Evolutionary conservation across 2,329 filamentous ascomycete genomes (phyloP), one percentile per base, ranked within the genome.

Genomic region (Hypoxylon sp.): DNA sequence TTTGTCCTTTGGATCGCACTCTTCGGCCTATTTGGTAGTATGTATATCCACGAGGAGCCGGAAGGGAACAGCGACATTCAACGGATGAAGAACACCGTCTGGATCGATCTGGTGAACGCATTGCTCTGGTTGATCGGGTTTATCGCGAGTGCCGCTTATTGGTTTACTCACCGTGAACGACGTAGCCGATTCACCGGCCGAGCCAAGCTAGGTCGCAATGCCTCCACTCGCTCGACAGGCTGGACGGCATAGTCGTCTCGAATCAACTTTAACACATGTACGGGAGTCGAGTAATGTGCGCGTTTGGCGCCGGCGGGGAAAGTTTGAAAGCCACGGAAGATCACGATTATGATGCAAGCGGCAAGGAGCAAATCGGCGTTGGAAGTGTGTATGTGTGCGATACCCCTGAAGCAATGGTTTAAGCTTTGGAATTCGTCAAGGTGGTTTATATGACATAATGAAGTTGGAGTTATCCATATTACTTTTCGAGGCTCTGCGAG

Each of bases 81-180:
- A 60, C 81, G 89, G 48, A 96, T 96, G 91, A 91, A 91, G 75
- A 85, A 87, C 66, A 89, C 90, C 4, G 89, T 94, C 11, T 96
- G 90, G 89, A 78, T 96, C 34, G 88, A 93, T 69, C 71, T 96
- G 40, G 75, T 81, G 35, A 90, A 87, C 68, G 81, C 90, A 69
- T 67, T 90, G 9, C 76, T 96, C 40, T 96, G 91, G 91, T 73
- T 91, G 38, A 70, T 86, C 35, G 85, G 83, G 2, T 79, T 82
- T 3, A 51, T 80, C 8, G 82, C 78, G 19, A 75, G 80, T 9
- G 74, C 75, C 9, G 67, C 78, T 1, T 81, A 87, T 66, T 90
- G 84, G 78, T 83, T 75, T 69, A 74, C 72, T 54, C 74, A 81
- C 63, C 76, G 80, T 35, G 75, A 82, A 36, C 71, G 71, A 21